phyloP scores from a whole-genome alignment of 1,284 basidiomycete species.

The Laetiporus sulphureus region DNA sequence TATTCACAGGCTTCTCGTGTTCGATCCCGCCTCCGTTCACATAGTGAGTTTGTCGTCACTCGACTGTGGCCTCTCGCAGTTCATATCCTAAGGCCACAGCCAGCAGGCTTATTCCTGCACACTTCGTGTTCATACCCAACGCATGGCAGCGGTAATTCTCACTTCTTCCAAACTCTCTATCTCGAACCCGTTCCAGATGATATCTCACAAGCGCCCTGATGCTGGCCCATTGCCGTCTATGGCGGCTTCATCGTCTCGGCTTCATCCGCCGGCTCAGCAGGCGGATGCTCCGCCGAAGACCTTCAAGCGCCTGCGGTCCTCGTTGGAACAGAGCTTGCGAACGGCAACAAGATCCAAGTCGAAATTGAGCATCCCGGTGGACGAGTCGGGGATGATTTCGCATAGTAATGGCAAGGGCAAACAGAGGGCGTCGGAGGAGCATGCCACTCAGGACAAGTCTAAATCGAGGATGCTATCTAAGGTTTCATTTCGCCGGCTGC shows the following conservation, averaged over 20 bases:
- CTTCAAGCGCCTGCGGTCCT: conserved; percentile 58
- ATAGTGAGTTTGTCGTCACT: conserved; percentile 13
- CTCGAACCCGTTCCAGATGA: conserved; percentile 41
- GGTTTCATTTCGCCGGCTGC: conserved; percentile 45
- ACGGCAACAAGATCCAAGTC: conserved; percentile 50
- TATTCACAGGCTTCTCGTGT: conserved; percentile 14
- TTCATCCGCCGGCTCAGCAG: conserved; percentile 16
- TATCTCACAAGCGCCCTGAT: conserved; percentile 35
- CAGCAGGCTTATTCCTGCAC: conserved; percentile 1
- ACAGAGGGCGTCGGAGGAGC: conserved; percentile 28
- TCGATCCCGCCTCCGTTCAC: conserved; percentile 10
- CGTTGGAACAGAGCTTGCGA: conserved; percentile 59
- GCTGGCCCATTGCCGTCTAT: conserved; percentile 27
- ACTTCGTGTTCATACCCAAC: conserved; percentile 23
- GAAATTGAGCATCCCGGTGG: conserved; percentile 33
- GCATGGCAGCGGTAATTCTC: conserved; percentile 47
- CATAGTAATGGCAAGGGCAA: conserved; percentile 35
- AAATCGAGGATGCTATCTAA: conserved; percentile 40
- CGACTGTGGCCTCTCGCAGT: no score
- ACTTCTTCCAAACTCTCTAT: conserved; percentile 32
- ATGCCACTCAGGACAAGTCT: conserved; percentile 32
- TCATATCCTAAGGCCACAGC: not conserved
- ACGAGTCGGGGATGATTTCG: conserved; percentile 36
- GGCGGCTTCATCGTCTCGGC: conserved; percentile 37
- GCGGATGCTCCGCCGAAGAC: conserved; percentile 40